Conservation (phyloP, 179 eudicot genomes). For the Silene vulgaris region DNA sequence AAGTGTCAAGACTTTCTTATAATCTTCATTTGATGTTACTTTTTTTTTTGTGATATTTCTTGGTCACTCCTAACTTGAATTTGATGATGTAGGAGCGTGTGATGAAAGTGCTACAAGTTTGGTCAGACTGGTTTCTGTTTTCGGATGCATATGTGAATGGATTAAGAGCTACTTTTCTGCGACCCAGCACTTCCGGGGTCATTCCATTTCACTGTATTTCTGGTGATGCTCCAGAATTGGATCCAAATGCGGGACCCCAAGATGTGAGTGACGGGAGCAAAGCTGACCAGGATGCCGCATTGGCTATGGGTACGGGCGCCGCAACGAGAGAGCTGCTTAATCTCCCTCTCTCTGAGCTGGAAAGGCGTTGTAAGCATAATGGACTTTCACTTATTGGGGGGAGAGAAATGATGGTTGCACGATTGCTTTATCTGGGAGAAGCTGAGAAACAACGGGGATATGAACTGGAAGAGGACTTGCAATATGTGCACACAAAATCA, state of each 20-base stretch:
- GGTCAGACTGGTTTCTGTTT: constrained; percentile 99
- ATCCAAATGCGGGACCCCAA: constrained; percentile 47
- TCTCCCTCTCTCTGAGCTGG: constrained; percentile 87
- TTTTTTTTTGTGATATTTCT: neutral
- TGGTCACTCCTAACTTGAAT: neutral
- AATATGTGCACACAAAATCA: constrained; percentile 43
- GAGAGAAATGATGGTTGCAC: constrained; percentile 89
- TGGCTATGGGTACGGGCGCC: constrained; percentile 94
- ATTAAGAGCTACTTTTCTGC: constrained; percentile 83
- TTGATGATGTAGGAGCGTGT: constrained; percentile 68
- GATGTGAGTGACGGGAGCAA: constrained; percentile 41
- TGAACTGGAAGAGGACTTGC: constrained; percentile 72
- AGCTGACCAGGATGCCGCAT: constrained; percentile 69
- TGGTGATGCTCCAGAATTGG: constrained; percentile 80
- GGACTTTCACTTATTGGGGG: constrained; percentile 95
- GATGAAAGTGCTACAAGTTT: constrained; percentile 92
- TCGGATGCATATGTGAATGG: constrained; percentile 95
- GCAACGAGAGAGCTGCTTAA: constrained; percentile 73
- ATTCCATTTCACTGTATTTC: constrained; percentile 75
- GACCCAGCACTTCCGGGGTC: constrained; percentile 77
- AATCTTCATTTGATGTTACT: too few species aligned
- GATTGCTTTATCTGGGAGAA: constrained; percentile 86
- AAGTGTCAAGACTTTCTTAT: neutral
- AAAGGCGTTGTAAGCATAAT: constrained; percentile 94
- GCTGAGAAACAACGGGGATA: constrained; percentile 84